Base-by-base conservation (phyloP, 495 filamentous ascomycete genomes). In the Oidiodendron maius region DNA sequence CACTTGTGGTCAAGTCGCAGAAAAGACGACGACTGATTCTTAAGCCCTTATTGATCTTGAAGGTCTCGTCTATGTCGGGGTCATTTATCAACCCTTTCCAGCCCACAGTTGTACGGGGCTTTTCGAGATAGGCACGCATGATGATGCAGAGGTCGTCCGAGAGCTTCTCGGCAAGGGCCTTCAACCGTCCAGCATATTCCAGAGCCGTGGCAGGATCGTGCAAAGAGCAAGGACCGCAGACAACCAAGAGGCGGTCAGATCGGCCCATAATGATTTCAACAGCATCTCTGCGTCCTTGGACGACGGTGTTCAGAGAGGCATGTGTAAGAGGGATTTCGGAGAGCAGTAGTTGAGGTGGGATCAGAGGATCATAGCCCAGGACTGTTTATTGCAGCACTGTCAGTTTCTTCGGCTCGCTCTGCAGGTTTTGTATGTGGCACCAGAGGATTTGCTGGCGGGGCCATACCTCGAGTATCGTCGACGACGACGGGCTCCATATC, bases 61-160 rank as follows among this genome's bases (percentile, higher is more conserved):
- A 98, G 65, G 85, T 89, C 69, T 95, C 83, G 64, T 98, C 89
- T 65, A 98, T 95, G 56, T 98, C 93, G 1, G 93, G 93, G 61
- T 98, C 93, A 68, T 98, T 98, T 74, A 98, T 96, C 57, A 98
- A 76, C 22, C 93, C 93, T 70, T 98, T 98, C 93, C 93, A 98
- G 58, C 93, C 93, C 28, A 98, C 93, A 1, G 93, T 98, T n/a
- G 93, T 98, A 34, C 93, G 84, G 23, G 93, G 93, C 75, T 98
- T 98, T 77, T 98, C 93, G 17, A 98, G 86, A 74, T 98, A 98
- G 62, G 93, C 89, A 51, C 93, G 87, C 93, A 98, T 98, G 63
- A 98, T 83, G 61, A 98, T 83, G 56, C 80, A 83, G 26, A 98
- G 75, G 63, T 97, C 91, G 52, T 82, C 80, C 48, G 80, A 78